Conservation (phyloP, 2,329 filamentous ascomycete species). For the Chrysoporthe deuterocubensis region DNA sequence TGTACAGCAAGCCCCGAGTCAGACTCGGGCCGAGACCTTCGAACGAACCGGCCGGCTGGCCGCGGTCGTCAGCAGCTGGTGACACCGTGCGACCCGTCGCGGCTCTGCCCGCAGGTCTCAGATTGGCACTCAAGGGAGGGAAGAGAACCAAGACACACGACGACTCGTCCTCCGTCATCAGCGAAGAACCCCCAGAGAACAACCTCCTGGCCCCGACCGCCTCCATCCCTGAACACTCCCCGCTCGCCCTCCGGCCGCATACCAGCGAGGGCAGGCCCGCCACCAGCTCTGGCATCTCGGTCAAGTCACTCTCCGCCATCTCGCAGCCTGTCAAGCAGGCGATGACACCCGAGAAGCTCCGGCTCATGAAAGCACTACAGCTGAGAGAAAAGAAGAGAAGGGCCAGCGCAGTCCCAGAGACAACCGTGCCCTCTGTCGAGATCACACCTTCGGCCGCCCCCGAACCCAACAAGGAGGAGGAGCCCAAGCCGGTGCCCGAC, state of each 20-base stretch:
- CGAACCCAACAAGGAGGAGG: slow-evolving; percentile 26
- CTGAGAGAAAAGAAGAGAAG: slow-evolving; percentile 79
- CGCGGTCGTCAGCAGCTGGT: slow-evolving; percentile 56
- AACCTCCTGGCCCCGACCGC: slow-evolving; percentile 42
- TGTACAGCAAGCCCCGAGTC: slow-evolving; percentile 74
- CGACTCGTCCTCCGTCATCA: slow-evolving; percentile 39
- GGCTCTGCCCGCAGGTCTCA: slow-evolving; percentile 79
- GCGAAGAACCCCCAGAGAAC: slow-evolving; percentile 43
- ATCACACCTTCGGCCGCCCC: slow-evolving; percentile 20
- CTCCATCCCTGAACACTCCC: slow-evolving; percentile 41
- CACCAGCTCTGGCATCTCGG: slow-evolving; percentile 51
- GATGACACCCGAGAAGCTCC: slow-evolving; percentile 86
- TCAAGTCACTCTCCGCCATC: slow-evolving; percentile 43
- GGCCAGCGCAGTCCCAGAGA: slow-evolving; percentile 40
- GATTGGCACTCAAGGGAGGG: slow-evolving; percentile 63
- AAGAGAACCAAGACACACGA: slow-evolving; percentile 53
- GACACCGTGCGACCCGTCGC: slow-evolving; percentile 73
- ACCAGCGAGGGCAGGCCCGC: slow-evolving; percentile 43
- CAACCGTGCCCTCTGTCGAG: slow-evolving; percentile 35
- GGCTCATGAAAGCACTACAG: slow-evolving; percentile 93
- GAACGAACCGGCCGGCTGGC: slow-evolving; percentile 63
- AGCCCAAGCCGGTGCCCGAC: slow-evolving; percentile 38
- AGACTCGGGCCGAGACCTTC: slow-evolving; percentile 89
- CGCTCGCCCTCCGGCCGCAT: slow-evolving; percentile 36
- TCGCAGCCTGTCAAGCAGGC: slow-evolving; percentile 45